Base-by-base conservation (phyloP, 225 moss, liverwort and hornwort genomes). In the Takakia lepidozioides region DNA sequence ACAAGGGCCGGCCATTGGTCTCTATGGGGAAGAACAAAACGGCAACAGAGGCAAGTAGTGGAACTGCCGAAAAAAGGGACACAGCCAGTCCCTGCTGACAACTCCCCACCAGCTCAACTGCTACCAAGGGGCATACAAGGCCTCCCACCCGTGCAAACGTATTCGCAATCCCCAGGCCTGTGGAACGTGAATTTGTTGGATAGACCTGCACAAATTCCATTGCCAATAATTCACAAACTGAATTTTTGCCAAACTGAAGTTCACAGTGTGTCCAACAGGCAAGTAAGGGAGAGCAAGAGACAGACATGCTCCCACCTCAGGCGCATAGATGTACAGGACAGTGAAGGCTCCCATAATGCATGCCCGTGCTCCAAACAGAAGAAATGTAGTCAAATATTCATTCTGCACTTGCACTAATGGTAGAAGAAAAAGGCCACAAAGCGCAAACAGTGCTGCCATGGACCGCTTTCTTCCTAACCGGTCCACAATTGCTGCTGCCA, bases 321-420 rank as follows among this genome's bases (percentile, higher is more conserved):
- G 91, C 3, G 86, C 91, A 38, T 91, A 91, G 49, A 91, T 86
- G 59, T 81, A 83, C 51, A 91, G 75, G 52, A 91, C 67, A 24
- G 91, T 91, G 57, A 91, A 91, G 53, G 91, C 91, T 25, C 86
- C 86, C 84, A 86, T 91, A 36, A 86, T 86, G 66, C 66, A 71
- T 51, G 78, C 84, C 27, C 91, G 83, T 60, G 68, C 81, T 30
- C 86, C 78, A 42, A 91, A 91, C 1, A 91, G 71, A 50, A 81
- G 57, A 55, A 66, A 55, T 2, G 73, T 84, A 2, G 86, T 91
- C 10, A 81, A 27, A 41, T 57, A 36, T 35, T 53, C 60, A 3
- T 69, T 29, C 44, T 83, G 80, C 2, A 25, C 48, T 8, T 84
- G 78, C 8, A 86, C 52, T 57, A 91, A 65, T 1, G 86, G 91